These are phyloP conservation scores for Ascobolus immersus DNA, from an alignment of 495 filamentous ascomycete species.

Conservation along the genomic window DNA sequence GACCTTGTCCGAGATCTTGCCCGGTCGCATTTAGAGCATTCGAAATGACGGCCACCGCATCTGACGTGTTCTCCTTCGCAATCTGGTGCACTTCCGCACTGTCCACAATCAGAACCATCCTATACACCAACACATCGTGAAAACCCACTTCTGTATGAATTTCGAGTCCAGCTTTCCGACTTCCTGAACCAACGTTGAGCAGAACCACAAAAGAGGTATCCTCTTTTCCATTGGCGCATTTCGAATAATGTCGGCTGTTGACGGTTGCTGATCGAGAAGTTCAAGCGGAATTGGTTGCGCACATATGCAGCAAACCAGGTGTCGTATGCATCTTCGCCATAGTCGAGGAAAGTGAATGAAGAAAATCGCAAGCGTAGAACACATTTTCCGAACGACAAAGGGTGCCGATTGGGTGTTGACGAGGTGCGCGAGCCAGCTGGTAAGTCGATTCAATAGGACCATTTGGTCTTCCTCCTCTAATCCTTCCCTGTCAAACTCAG, in stretches of 20 bases:
- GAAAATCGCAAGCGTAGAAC: conserved; percentile 52
- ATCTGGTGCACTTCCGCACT: no score
- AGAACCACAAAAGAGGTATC: conserved; percentile 43
- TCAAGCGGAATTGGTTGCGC: conserved; percentile 24
- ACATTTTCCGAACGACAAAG: conserved; percentile 59
- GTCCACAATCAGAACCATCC: no score
- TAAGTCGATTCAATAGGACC: conserved; percentile 40
- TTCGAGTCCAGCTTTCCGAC: conserved; percentile 36
- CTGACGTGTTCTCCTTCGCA: no score
- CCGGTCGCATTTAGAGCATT: no score
- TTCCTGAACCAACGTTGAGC: conserved; percentile 48
- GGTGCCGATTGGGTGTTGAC: conserved; percentile 31
- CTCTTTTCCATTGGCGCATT: conserved; percentile 30
- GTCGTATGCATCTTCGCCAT: conserved; percentile 44
- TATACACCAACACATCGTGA: neutral
- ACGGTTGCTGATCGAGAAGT: conserved; percentile 24
- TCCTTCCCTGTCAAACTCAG: conserved; percentile 23
- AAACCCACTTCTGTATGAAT: conserved; percentile 28
- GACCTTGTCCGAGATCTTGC: no score
- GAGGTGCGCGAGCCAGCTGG: conserved; percentile 38
- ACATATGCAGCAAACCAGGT: conserved; percentile 38
- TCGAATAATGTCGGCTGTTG: conserved; percentile 27
- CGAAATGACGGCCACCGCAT: no score
- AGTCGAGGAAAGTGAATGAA: conserved; percentile 43
- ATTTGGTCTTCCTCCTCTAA: conserved; percentile 34